These are phyloP conservation scores for Garcia nutans DNA, from an alignment of 345 rosid species.

Conservation along the genomic window DNA sequence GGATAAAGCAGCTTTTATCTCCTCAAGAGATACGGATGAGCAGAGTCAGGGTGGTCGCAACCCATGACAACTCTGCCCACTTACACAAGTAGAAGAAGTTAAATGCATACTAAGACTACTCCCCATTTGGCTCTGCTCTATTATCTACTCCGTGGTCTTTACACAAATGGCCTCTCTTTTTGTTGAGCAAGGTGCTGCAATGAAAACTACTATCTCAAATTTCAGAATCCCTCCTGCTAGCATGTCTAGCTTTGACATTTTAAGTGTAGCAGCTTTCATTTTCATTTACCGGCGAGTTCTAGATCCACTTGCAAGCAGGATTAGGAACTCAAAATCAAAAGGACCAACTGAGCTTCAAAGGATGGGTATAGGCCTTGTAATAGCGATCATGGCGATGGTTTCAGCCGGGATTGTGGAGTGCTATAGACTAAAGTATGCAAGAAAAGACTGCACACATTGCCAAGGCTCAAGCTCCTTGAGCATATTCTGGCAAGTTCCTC, in stretches of 20 bases:
- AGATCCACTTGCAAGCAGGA: conserved; percentile 59
- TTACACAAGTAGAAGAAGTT: conserved; percentile 97
- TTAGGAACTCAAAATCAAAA: conserved; percentile 47
- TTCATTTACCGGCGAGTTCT: conserved; percentile 78
- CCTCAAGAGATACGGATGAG: conserved; percentile 61
- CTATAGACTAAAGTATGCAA: conserved; percentile 67
- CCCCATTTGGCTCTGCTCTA: conserved; percentile 98
- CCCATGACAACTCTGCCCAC: conserved; percentile 79
- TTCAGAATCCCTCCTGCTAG: conserved; percentile 89
- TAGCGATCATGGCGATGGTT: conserved; percentile 85
- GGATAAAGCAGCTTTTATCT: conserved; percentile 82
- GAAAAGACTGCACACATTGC: conserved; percentile 64
- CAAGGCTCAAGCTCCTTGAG: conserved; percentile 92
- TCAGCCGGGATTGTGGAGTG: conserved; percentile 85
- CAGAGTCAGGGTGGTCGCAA: conserved; percentile 51
- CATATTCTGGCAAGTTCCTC: conserved; percentile 99
- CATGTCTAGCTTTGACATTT: conserved; percentile 97
- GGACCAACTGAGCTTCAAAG: conserved; percentile 92
- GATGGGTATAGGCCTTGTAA: conserved; percentile 95
- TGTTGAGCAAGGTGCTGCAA: conserved; percentile 98
- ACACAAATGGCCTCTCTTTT: conserved; percentile 99
- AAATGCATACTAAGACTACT: conserved; percentile 88
- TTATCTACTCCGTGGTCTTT: conserved; percentile 89
- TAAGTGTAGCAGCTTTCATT: conserved; percentile 85
- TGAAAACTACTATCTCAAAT: conserved; percentile 70